Percentiles rank a stretch among this genome's conserved stretches.
Conservation (phyloP, 1,139 yeast genomes). For the Lodderomyces elongisporus region DNA sequence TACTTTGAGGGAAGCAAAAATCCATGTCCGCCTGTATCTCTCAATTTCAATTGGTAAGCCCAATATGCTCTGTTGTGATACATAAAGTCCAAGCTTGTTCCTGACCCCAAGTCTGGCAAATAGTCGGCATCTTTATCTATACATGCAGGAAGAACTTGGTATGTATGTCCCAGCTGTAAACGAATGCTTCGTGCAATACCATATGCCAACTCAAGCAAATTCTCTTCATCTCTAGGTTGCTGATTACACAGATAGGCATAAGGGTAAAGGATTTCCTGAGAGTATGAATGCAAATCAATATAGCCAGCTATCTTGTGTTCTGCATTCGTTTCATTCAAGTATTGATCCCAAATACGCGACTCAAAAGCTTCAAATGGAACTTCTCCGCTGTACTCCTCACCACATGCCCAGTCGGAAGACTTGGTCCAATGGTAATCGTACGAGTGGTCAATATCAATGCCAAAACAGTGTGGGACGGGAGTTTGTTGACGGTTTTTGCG, state of each 20-base stretch:
- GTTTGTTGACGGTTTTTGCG: slow-evolving; percentile 83
- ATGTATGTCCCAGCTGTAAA: slow-evolving; percentile 54
- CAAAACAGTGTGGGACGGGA: slow-evolving; percentile 60
- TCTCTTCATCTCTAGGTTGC: slow-evolving; percentile 74
- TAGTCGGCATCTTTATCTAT: slow-evolving; percentile 68
- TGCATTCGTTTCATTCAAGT: slow-evolving; percentile 55
- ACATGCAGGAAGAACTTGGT: slow-evolving; percentile 73
- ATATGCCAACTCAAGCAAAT: slow-evolving; percentile 72
- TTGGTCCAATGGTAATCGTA: slow-evolving; percentile 70
- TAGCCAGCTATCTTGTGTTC: slow-evolving; percentile 67
- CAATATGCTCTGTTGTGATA: slow-evolving; percentile 75
- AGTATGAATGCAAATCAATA: slow-evolving; percentile 77
- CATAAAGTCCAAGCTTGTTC: slow-evolving; percentile 80
- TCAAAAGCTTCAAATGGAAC: slow-evolving; percentile 74
- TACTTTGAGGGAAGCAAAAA: slow-evolving; percentile 68
- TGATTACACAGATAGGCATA: slow-evolving; percentile 75
- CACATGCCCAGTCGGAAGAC: slow-evolving; percentile 67
- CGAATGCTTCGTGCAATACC: slow-evolving; percentile 75
- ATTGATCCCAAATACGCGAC: slow-evolving; percentile 57
- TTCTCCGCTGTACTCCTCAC: slow-evolving; percentile 79
- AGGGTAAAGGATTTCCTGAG: slow-evolving; percentile 79
- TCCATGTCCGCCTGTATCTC: slow-evolving; percentile 84
- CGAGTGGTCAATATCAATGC: slow-evolving; percentile 84
- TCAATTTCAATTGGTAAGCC: slow-evolving; percentile 78
- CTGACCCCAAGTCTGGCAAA: slow-evolving; percentile 71